These are phyloP conservation scores for Xanthoparmelia taractica DNA, from an alignment of 495 filamentous ascomycete genomes.

Conservation along the genomic window DNA sequence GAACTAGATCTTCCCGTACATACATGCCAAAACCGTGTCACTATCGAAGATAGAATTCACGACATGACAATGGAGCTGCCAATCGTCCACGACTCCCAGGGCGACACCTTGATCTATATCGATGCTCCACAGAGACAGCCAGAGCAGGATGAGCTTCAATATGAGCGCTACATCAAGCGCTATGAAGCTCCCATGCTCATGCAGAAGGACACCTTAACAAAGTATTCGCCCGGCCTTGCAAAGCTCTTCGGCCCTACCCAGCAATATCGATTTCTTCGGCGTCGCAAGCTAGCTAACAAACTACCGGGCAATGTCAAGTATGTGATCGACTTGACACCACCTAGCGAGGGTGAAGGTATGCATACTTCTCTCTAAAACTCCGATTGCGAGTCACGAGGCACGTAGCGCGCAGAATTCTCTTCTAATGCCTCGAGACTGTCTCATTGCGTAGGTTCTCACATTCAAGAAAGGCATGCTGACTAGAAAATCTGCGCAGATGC, in stretches of 20 bases:
- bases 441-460: background rate
- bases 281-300: constrained; percentile 28
- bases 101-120: constrained; percentile 50
- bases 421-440: background rate
- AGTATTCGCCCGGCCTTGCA: constrained; percentile 43
- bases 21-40: background rate
- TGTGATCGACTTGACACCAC: constrained; percentile 56
- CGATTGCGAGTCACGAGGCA: background rate
- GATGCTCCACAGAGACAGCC: constrained; percentile 35
- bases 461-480: background rate
- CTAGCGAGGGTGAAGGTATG: constrained; percentile 48
- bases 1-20: background rate
- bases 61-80: constrained; percentile 27
- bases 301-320: constrained; percentile 42
- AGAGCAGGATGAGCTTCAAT: constrained; percentile 22
- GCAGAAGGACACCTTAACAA: constrained; percentile 37
- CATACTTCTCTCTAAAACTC: background rate
- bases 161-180: constrained; percentile 21
- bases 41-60: constrained; percentile 24
- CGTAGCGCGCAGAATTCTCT: background rate
- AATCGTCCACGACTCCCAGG: constrained; percentile 33
- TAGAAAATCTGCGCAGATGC: constrained; percentile 20
- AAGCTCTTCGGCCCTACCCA: constrained; percentile 39
- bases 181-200: constrained; percentile 35
- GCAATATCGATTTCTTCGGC: constrained; percentile 34